Evolutionary conservation across 2,329 filamentous ascomycete genomes (phyloP), one percentile per base, ranked within the genome.

Genomic region (Thielaviopsis ethacetica): DNA sequence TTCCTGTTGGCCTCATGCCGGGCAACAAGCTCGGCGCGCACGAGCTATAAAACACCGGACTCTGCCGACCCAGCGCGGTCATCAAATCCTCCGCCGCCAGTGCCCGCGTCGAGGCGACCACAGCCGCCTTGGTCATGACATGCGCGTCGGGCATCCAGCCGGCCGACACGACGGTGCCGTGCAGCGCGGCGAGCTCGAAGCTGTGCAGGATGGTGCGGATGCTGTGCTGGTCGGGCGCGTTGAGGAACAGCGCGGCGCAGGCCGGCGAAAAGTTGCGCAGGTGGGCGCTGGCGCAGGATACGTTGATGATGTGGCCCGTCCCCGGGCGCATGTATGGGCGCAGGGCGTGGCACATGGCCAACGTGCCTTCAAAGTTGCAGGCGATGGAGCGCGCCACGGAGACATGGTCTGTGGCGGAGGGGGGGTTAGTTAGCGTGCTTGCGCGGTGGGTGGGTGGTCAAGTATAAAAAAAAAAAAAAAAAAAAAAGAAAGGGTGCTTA

Each of bases 281-380:
- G 13, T 24, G 19, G 22, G 10, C 41, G n/a, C 22, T 24, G 24
- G 34, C 17, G 7, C 47, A 26, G 13, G 38, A 26, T 5, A 44
- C 22, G 12, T 49, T 24, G 15, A 58, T 58, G 10, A 58, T 58
- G 21, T 58, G 56, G 19, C 56, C 56, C 17, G 30, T 58, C 22
- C 4, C 17, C 5, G 56, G 49, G 34, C 56, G 56, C 56, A 58
- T 58, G 17, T 58, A 7, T 22, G 56, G 50, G 2, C 21, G 15
- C 17, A 58, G 41, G 4, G 49, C 30, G 17, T 17, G 21, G 30
- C 56, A 41, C 15, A 58, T 58, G 51, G 56, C 38, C 6, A 58
- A 34, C 13, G 49, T 24, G 22, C 56, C 56, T 7, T 38, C 24
- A 13, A 53, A 17, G 30, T 58, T 51, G 19, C 38, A 34, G 22